Base-by-base conservation (phyloP, 257 asterid genomes). In the Capsicum rhomboideum region DNA sequence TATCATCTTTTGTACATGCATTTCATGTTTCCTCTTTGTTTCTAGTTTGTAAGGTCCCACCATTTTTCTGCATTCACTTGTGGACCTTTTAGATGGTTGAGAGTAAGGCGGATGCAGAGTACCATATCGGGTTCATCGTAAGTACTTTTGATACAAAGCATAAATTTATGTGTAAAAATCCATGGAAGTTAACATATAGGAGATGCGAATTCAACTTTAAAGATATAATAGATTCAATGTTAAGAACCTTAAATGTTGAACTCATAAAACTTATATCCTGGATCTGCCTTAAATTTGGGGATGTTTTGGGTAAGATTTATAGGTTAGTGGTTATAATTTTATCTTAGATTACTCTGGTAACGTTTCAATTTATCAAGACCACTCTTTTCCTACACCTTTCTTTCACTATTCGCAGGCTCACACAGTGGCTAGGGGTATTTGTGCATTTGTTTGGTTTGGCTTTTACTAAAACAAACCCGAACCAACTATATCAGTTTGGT, bases 11-110 rank as follows among this genome's bases (percentile, higher is more conserved):
- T 37, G 17, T 44, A 44, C 2, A 1, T 44, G 56, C 58, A 44
- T 72, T 72, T 44, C 58, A 74, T 21, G 20, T 74, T 46, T 21
- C 56, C 37, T 42, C 79, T n/a, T 18, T 5, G 54, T 40, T 61
- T 82, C 12, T 31, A 66, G 53, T 81, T 42, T 84, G 78, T 67
- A 44, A 29, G 82, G 83, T 83, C 83, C 86, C 84, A 63, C 80
- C 80, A 23, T 74, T 44, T 74, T 23, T 13, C 14, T 13, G 37
- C 59, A 74, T 74, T 74, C 31, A 44, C 21, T 74, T 74, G 8
- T 23, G 56, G n/a, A 23, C 58, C 59, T 13, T 20, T 69, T 46
- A 42, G 80, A 74, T 74, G 21, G 80, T 64, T 28, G 72, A 14
- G 44, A 64, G 34, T 10, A 23, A 23, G 17, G 20, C 1, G n/a